Evolutionary conservation across 805 yeast species (phyloP).

Genomic region (Candida maesae): DNA sequence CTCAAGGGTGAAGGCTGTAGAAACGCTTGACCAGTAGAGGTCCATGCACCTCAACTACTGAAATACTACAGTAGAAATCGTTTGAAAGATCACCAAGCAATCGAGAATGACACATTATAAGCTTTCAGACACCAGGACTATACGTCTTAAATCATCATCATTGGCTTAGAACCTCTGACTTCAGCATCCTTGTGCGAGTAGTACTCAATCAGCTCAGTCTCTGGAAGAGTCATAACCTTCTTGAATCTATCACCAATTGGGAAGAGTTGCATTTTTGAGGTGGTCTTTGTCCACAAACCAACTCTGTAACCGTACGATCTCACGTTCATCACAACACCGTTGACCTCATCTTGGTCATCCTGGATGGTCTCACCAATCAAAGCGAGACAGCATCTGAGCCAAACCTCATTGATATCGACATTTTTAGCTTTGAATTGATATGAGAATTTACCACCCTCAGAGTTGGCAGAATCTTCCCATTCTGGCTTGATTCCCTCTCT

Average conservation of each 20-base stretch:
- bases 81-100: no score
- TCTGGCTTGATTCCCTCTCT: conserved; percentile 94
- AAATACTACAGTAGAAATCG: no score
- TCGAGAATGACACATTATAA: conserved; percentile 4
- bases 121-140: neutral
- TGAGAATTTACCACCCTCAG: conserved; percentile 94
- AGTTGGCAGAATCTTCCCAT: conserved; percentile 92
- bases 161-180: conserved; percentile 26
- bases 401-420: conserved; percentile 74
- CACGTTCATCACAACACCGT: conserved; percentile 88
- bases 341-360: conserved; percentile 78
- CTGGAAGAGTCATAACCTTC: conserved; percentile 73
- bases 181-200: conserved; percentile 46
- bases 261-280: conserved; percentile 57
- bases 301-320: conserved; percentile 80
- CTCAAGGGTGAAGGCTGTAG: no score
- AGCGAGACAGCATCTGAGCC: conserved; percentile 86
- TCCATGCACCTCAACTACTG: no score
- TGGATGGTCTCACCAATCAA: conserved; percentile 93
- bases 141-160: conserved; percentile 22
- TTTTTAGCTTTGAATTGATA: conserved; percentile 65
- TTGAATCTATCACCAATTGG: conserved; percentile 86
- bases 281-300: conserved; percentile 90
- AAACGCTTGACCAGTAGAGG: no score
- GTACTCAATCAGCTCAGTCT: conserved; percentile 78